Evolutionary conservation across 2,329 filamentous ascomycete genomes (phyloP).

Genomic region (Colletotrichum sp.): DNA sequence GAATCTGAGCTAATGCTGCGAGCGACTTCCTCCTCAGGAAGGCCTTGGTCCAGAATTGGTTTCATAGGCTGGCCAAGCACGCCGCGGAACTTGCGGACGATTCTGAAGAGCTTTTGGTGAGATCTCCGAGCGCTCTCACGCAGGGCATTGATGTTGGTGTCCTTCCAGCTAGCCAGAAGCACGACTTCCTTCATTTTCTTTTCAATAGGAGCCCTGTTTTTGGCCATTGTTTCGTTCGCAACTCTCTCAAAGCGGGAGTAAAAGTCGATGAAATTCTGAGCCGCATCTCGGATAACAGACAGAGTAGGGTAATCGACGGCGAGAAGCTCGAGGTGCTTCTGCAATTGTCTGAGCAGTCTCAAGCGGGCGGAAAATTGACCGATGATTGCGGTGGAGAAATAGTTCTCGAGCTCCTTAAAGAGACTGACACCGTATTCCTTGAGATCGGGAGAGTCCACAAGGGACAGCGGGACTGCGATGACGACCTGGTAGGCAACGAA

Average conservation of each 20-base stretch:
- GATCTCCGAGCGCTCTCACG: constrained; percentile 89
- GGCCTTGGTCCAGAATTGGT: constrained; percentile 62
- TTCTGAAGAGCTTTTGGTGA: constrained; percentile 88
- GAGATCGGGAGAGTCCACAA: constrained; percentile 66
- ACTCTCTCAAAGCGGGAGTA: constrained; percentile 73
- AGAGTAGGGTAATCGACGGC: constrained; percentile 63
- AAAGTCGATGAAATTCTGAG: constrained; percentile 79
- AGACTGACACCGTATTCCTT: constrained; percentile 69
- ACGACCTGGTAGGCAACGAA: constrained; percentile 94
- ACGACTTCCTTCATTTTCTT: constrained; percentile 94
- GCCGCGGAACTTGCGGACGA: constrained; percentile 87
- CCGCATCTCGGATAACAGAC: constrained; percentile 62
- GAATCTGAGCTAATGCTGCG: not conserved
- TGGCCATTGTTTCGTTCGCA: constrained; percentile 68
- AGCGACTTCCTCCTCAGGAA: constrained; percentile 53
- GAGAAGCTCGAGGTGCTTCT: constrained; percentile 69
- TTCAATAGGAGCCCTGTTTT: constrained; percentile 78
- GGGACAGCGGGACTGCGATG: constrained; percentile 74
- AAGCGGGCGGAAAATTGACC: constrained; percentile 82
- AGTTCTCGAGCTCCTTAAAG: constrained; percentile 77
- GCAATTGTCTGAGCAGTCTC: constrained; percentile 68
- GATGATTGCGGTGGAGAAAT: constrained; percentile 78
- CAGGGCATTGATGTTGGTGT: constrained; percentile 90
- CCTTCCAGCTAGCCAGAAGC: constrained; percentile 94
- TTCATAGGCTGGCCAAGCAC: constrained; percentile 80